Base-by-base conservation (phyloP, 176 grass and related monocot genomes). In the Elymus sibiricus region DNA sequence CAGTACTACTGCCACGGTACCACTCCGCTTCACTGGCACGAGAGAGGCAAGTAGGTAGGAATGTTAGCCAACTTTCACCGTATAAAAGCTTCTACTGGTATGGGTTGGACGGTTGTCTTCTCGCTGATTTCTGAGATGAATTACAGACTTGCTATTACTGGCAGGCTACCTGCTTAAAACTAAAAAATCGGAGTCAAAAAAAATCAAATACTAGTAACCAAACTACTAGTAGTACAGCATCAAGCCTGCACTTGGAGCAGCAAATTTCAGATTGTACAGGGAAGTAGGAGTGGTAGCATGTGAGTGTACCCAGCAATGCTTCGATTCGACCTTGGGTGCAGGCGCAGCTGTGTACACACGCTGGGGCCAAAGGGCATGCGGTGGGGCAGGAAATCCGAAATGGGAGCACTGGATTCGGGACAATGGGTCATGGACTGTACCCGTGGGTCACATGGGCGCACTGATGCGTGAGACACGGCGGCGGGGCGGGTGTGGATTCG, bases 381-480 rank as follows among this genome's bases (percentile, higher is more conserved):
- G 14, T 8, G 39, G 70, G 38, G 22, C 22, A 69, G 86, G 26
- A 25, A n/a, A n/a, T n/a, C n/a, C n/a, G n/a, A n/a, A 53, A 31
- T 27, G 62, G 56, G 17, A 10, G 56, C 42, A 22, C 28, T 60
- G 19, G 49, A 76, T 55, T 74, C 10, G 58, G 76, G 46, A 89
- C 87, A 85, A 37, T 4, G 61, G 6, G 46, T 70, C 47, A 55
- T 84, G 81, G 40, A 22, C 11, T 51, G 64, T 35, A 47, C 26
- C 4, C 9, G 78, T 37, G 71, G 78, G 78, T 81, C 83, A 90
- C 83, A 37, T 90, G 83, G 73, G 70, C 24, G 82, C 68, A 24
- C 79, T 35, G 19, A 58, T 35, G 19, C 22, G 53, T 53, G 43
- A 68, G 42, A 25, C 13, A 14, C 19, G 7, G 43, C 9, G 74